These are phyloP conservation scores for Pseudopithomyces chartarum DNA, from an alignment of 2,329 filamentous ascomycete genomes.

Conservation along the genomic window DNA sequence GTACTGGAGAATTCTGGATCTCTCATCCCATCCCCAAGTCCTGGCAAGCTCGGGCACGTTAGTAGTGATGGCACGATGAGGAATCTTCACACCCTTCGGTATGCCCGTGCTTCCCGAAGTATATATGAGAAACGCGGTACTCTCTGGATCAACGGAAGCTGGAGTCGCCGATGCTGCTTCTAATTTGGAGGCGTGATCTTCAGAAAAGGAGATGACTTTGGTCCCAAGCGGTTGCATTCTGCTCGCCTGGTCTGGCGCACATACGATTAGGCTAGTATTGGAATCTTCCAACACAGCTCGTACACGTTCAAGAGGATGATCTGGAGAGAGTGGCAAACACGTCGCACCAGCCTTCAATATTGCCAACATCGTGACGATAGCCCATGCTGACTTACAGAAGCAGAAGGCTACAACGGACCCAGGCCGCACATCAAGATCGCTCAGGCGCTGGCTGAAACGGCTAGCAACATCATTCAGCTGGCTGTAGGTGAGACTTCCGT, in stretches of 20 bases:
- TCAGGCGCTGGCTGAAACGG: neutral
- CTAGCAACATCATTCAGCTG: neutral
- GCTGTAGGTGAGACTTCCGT: neutral
- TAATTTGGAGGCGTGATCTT: neutral
- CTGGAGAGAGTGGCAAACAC: slow-evolving; percentile 29
- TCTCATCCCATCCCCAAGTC: neutral
- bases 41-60: neutral
- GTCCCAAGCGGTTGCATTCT: neutral
- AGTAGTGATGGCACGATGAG: slow-evolving; percentile 2
- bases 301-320: slow-evolving; percentile 3
- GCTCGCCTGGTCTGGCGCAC: slow-evolving; percentile 1
- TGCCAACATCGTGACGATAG: slow-evolving; percentile 46
- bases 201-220: neutral
- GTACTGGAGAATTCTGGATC: slow-evolving; percentile 1
- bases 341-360: slow-evolving; percentile 49
- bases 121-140: slow-evolving; percentile 53
- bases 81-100: slow-evolving; percentile 56
- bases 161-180: neutral
- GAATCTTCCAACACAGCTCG: neutral
- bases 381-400: slow-evolving; percentile 25
- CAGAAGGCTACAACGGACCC: slow-evolving; percentile 3
- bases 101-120: slow-evolving; percentile 58
- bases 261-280: neutral
- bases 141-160: neutral
- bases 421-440: neutral